Evolutionary conservation across 1,139 yeast genomes (phyloP), one percentile per base, ranked within the genome.

Genomic region (Pichia sp.): DNA sequence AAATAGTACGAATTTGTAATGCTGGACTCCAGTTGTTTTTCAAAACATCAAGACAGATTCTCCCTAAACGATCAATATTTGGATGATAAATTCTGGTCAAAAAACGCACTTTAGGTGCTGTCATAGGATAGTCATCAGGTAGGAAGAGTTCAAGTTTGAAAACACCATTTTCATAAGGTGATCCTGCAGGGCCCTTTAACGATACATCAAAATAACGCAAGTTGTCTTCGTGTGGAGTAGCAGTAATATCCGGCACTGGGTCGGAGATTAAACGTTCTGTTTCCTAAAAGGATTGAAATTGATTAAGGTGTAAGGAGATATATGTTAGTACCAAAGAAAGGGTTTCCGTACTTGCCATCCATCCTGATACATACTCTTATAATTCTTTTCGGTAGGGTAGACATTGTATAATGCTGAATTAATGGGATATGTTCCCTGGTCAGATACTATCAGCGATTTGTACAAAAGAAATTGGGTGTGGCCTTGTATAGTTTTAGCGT

Each of bases 11-110:
- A 62, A 93, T 93, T 70, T 93, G 98, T 59, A 92, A 77, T 0
- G 99, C 99, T 8, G 99, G 99, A n/a, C 96, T 87, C 99, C 99
- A 93, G 72, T 84, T 84, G 55, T 80, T 88, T 72, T 93, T 93
- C 68, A 93, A 78, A 48, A 93, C 97, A 70, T 93, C 99, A 55
- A 93, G 79, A 72, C 99, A 93, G 64, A 93, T 93, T 63, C 99
- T 80, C 4, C 99, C 99, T 62, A 93, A 77, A 67, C 95, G 83
- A 70, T 93, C 99, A 64, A 93, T 93, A 71, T 93, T 93, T 48
- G 99, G 99, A 67, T 93, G 99, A 71, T 93, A 93, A 46, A 93
- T 91, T 71, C 86, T 90, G 49, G 99, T 93, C 60, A 93, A 75
- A 65, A 93, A 93, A 58, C 97, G 78, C 55, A 92, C 95, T 69